Base-by-base conservation (phyloP, 108 stramenopile species). In the Asterionellopsis glacialis region DNA sequence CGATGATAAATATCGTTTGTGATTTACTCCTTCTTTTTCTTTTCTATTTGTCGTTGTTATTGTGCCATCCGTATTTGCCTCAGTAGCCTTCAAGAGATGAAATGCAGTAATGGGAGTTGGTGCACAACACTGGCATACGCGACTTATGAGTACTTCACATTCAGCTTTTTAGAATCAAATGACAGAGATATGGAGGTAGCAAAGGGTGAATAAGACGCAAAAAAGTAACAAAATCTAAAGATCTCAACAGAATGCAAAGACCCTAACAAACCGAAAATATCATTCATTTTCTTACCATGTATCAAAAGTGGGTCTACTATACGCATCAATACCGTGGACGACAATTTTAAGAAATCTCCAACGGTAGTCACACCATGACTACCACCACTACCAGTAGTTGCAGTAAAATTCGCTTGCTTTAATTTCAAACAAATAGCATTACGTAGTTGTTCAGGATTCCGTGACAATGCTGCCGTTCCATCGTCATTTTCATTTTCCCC, bases 271-370 rank as follows among this genome's bases (percentile, higher is more conserved):
- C n/a, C n/a, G n/a, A n/a, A n/a, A n/a, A n/a, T n/a, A n/a, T n/a
- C n/a, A n/a, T n/a, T n/a, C n/a, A n/a, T n/a, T n/a, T 45, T 15
- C 79, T 42, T 26, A 76, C 65, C 68, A 56, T 80, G 73, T 11
- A 85, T 93, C 12, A 93, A 70, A 16, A 83, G 28, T n/a, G 92
- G 92, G 60, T 90, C 88, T 33, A 90, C 53, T 19, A 78, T 69
- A 18, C 67, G 65, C 1, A 90, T 38, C 38, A 93, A 42, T 13
- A 78, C 57, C 41, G 45, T 27, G 5, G 57, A 59, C 11, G 84
- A 64, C 16, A 76, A 55, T 15, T 64, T 67, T 21, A 93, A 54
- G 0, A 93, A 15, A 0, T 83, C 74, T 26, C 75, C 79, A 12
- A 90, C 73, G 15, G 91, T 88, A 15, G 55, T 69, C 56, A 80